Base-by-base conservation (phyloP, 306 rosid genomes). In the Mimosa pudica region DNA sequence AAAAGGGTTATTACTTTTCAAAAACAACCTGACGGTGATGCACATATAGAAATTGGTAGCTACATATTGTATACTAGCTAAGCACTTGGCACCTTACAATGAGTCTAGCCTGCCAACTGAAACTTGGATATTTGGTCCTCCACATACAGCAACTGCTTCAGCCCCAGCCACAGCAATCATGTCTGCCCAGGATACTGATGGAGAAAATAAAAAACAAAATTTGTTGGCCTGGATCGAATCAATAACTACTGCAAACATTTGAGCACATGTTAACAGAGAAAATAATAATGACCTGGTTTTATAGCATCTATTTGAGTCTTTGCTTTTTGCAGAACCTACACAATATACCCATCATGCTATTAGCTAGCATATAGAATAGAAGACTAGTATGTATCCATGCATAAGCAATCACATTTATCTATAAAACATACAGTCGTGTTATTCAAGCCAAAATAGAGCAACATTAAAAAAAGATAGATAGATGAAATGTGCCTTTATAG, bases 81-180 rank as follows among this genome's bases (percentile, higher is more conserved):
- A 66, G 73, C 60, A 83, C 71, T 70, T 12, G 71, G 83, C 67
- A 63, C 70, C 93, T 88, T 91, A 95, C 99, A 3, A 61, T 0
- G 96, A 83, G 86, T 93, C 99, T 81, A 86, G 82, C 84, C 99
- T 91, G 77, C 98, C 98, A 77, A 93, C 77, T 0, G 79, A 73
- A 83, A 95, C 87, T 79, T 84, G 89, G 79, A 95, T 95, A 51
- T 84, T 45, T 66, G 98, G 99, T 86, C 98, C 99, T 78, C 96
- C 99, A 60, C 99, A 91, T 72, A 93, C 2, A 69, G 97, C 90
- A 77, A 95, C 91, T 57, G 99, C 96, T 90, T 91, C 99, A 75
- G 98, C 94, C 80, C 98, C 98, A 47, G 98, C 99, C 76, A 93
- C 90, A 60, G 98, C 88, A 83, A 95, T 93, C 89, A 93, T 45